Conservation (phyloP, 768 basidiomycete genomes). For the Phaeotremella skinneri region DNA sequence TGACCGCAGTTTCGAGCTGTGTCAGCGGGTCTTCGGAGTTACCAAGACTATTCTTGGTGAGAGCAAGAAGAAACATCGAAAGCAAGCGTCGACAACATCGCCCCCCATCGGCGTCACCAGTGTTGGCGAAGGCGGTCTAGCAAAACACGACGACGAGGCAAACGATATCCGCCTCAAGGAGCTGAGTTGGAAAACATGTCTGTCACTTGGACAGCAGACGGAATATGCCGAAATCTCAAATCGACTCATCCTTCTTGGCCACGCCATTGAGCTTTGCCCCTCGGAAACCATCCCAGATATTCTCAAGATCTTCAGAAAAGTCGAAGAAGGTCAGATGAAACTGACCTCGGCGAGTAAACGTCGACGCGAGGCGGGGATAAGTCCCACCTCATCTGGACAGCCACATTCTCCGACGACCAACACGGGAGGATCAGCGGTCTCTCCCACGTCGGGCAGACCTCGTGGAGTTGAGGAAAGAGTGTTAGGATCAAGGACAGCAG, state of each 20-base stretch:
- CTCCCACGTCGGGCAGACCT: no score
- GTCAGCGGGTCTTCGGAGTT: conserved; percentile 65
- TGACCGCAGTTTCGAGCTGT: conserved; percentile 66
- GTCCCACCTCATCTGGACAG: background rate
- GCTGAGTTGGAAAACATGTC: conserved; percentile 86
- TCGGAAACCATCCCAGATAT: conserved; percentile 73
- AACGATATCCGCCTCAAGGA: conserved; percentile 56
- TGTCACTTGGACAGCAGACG: conserved; percentile 77
- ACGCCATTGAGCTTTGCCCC: conserved; percentile 82
- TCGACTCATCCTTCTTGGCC: conserved; percentile 70
- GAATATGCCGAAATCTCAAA: conserved; percentile 68
- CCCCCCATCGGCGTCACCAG: conserved; percentile 8
- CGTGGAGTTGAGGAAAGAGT: conserved; percentile 32
- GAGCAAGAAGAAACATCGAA: background rate
- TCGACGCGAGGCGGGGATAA: conserved; percentile 25
- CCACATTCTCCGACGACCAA: conserved; percentile 5
- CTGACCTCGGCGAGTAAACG: conserved; percentile 55
- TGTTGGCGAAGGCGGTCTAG: background rate
- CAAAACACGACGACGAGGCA: conserved; percentile 52
- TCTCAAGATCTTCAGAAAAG: conserved; percentile 70
- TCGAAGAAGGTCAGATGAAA: conserved; percentile 56
- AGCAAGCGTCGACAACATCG: background rate
- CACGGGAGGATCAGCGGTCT: background rate
- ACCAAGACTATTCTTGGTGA: conserved; percentile 15
- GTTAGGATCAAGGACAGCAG: conserved; percentile 44